These are phyloP conservation scores for Monosporascus sp. DNA, from an alignment of 2,329 filamentous ascomycete genomes.

Conservation along the genomic window DNA sequence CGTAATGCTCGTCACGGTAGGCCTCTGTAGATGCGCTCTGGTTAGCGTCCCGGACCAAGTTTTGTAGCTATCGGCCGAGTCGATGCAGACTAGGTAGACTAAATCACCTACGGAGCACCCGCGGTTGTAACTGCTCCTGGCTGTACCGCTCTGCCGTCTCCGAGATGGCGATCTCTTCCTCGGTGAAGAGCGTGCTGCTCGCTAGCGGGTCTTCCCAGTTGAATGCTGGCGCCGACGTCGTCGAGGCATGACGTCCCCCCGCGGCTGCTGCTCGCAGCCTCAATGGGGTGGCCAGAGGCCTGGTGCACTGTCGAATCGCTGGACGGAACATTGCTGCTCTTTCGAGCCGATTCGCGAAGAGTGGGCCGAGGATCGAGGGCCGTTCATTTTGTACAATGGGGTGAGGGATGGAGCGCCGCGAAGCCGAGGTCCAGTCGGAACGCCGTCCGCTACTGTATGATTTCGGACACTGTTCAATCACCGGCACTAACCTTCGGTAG, in stretches of 20 bases:
- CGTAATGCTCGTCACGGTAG: constrained; percentile 78
- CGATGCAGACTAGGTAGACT: constrained; percentile 49
- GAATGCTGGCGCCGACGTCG: constrained; percentile 45
- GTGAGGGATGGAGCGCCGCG: neutral
- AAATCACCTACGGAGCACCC: constrained; percentile 69
- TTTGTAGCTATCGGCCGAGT: neutral
- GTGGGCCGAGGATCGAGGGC: constrained; percentile 5
- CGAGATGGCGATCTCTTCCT: constrained; percentile 84
- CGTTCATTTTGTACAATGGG: constrained; percentile 3
- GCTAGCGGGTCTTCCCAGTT: constrained; percentile 90
- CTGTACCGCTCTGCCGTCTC: constrained; percentile 93
- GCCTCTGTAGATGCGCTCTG: constrained; percentile 18
- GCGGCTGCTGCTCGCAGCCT: constrained; percentile 8
- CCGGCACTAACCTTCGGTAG: no score
- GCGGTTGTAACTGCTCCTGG: constrained; percentile 79
- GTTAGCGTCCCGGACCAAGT: constrained; percentile 6
- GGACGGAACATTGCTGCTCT: constrained; percentile 20
- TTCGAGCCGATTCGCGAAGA: constrained; percentile 6
- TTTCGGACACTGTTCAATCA: no score
- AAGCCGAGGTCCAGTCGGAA: neutral
- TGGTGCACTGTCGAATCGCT: constrained; percentile 14
- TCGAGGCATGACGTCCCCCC: neutral
- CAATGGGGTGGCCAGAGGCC: constrained; percentile 11
- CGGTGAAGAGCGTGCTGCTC: constrained; percentile 70
- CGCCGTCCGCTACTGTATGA: no score